Base-by-base conservation (phyloP, 768 basidiomycete species). In the Rhodotorula kratochvilovae region DNA sequence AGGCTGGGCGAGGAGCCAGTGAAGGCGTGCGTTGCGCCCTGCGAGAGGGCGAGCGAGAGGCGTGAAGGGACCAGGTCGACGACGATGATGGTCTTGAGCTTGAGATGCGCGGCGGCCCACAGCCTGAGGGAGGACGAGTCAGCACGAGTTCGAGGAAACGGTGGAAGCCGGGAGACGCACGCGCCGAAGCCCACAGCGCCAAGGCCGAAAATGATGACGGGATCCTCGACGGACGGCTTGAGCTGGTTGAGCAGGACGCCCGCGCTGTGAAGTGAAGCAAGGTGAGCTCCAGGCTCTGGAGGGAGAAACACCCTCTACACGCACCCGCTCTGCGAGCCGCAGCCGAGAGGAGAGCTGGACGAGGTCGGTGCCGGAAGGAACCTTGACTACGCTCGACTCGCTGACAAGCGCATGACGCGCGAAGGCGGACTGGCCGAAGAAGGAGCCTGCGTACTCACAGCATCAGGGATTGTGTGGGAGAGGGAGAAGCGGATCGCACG, bases 371-470 rank as follows among this genome's bases (percentile, higher is more conserved):
- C 54, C 67, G 3, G 31, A 15, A 1, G 70, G 36, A 0, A 77
- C 73, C 21, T 62, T 62, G 43, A 78, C 75, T 50, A 61, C 62
- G 33, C 73, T 71, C 1, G 70, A 54, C 27, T 72, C 77, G 39
- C 60, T 51, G 21, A 75, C 77, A 23, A 78, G 46, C 11, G 73
- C 71, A 31, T 78, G 76, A 15, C 72, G 65, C 0, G 64, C 77
- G 36, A 78, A 64, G 17, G 73, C 45, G 6, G 68, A 70, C 35
- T 78, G 77, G 5, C 77, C 77, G 56, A 78, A 78, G 69, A 78
- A 78, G n/a, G 71, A 65, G 11, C 67, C 76, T 67, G 64, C 10
- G 29, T 12, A 19, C 19, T 16, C 16, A 0, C 56, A 11, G 17
- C 16, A 19, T 42, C 29, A 36, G 16, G 19, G 23, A 23, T 2